phyloP scores from a whole-genome alignment of 768 basidiomycete genomes.

The Psilocybe sp. region DNA sequence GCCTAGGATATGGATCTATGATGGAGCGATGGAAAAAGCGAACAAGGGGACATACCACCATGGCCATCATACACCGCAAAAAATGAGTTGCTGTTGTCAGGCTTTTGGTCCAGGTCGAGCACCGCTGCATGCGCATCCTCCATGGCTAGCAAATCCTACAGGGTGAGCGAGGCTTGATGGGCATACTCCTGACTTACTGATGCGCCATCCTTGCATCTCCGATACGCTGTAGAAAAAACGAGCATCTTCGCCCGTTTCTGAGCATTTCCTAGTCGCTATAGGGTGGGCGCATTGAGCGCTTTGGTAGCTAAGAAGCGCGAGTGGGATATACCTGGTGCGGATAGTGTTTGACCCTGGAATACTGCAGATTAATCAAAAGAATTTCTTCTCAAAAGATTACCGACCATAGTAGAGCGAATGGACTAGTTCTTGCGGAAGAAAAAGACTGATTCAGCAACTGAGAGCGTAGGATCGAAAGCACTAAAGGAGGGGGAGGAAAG shows the following conservation, averaged over 20 bases:
- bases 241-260: constrained; percentile 68
- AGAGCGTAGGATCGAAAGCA: too few species aligned
- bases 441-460: too few species aligned
- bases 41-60: constrained; percentile 61
- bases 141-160: constrained; percentile 65
- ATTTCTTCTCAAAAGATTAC: constrained; percentile 12
- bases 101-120: constrained; percentile 48
- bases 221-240: constrained; percentile 74
- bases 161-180: constrained; percentile 3
- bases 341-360: constrained; percentile 81
- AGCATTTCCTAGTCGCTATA: constrained; percentile 79
- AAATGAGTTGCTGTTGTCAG: constrained; percentile 62
- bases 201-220: constrained; percentile 99
- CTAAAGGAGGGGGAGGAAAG: too few species aligned
- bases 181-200: constrained; percentile 62
- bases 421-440: too few species aligned
- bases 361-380: constrained; percentile 13
- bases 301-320: background rate
- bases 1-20: constrained; percentile 41
- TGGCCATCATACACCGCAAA: constrained; percentile 99
- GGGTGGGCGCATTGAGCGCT: constrained; percentile 11
- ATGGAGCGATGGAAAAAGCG: constrained; percentile 5
- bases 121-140: constrained; percentile 89
- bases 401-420: constrained; percentile 28
- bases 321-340: constrained; percentile 61